Base-by-base conservation (phyloP, 306 rosid species). In the Morella rubra region DNA sequence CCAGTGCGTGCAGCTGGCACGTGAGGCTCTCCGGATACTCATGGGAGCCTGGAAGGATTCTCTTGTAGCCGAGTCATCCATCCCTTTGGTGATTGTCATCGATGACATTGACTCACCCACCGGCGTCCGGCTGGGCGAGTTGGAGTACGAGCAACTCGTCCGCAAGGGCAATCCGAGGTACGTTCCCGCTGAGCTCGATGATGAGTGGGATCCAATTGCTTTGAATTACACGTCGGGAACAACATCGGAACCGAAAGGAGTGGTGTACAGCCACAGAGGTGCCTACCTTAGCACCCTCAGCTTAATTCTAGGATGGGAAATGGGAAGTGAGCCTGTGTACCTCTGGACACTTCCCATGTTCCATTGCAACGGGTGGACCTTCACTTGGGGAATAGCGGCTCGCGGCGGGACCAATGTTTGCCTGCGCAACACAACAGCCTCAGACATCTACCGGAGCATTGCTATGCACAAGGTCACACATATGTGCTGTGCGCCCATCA, bases 301-400 rank as follows among this genome's bases (percentile, higher is more conserved):
- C 27, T 24, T 94, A 0, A 64, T 92, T 0, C 80, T 94, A 3
- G 97, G 93, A 0, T 94, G 98, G 98, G 95, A 91, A 73, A 89
- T 94, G 93, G 93, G 93, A 1, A 77, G 45, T 9, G 91, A 87
- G 11, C 98, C 98, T 0, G 90, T 92, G 0, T 92, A 92, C 42
- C 74, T 94, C 0, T 94, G 98, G 98, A 89, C 96, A 5, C 90
- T 94, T 0, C 98, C 98, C 0, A 92, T 94, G 97, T 94, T 94
- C 85, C 98, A 94, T 14, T 94, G 98, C 59, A 94, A 94, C 47
- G 98, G 98, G 0, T 94, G 98, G 98, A 94, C 98, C 20, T 94
- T 94, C 87, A 85, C 97, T 0, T 94, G 98, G 98, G 98, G 98
- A 0, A 83, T 90, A 10, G 98, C 97, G 0, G 98, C 98, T 0